Evolutionary conservation across 805 yeast species (phyloP).

Genomic region (Kodamaea fukazawae): DNA sequence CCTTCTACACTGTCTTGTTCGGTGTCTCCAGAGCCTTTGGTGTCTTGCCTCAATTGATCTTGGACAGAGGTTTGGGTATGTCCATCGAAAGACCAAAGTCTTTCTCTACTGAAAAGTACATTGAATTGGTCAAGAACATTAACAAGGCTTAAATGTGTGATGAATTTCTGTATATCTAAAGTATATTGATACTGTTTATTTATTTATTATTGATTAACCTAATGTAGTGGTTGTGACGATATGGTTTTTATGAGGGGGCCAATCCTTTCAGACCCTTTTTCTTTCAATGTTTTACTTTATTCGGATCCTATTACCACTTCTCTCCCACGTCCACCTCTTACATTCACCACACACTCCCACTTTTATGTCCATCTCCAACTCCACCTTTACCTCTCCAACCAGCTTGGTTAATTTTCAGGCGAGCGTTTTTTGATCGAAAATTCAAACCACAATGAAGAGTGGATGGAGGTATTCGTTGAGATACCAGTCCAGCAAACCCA

Average conservation of each 20-base stretch:
- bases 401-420: too few relatives aligned
- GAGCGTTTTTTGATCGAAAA: too few relatives aligned
- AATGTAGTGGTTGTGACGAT: too few relatives aligned
- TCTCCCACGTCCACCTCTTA: too few relatives aligned
- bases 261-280: too few relatives aligned
- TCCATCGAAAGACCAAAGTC: conserved; percentile 81
- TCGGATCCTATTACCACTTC: too few relatives aligned
- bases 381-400: too few relatives aligned
- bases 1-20: conserved; percentile 76
- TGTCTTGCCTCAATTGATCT: conserved; percentile 72
- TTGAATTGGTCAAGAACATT: conserved; percentile 64
- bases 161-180: conserved; percentile 6
- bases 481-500: conserved; percentile 6
- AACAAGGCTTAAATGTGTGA: conserved; percentile 14
- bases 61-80: conserved; percentile 74
- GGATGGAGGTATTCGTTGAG: conserved; percentile 5
- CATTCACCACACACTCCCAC: too few relatives aligned
- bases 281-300: too few relatives aligned
- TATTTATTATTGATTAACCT: conserved; percentile 11
- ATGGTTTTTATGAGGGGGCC: too few relatives aligned
- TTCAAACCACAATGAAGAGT: too few relatives aligned
- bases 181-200: conserved; percentile 8
- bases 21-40: conserved; percentile 83
- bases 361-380: too few relatives aligned
- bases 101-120: conserved; percentile 61